phyloP scores from a whole-genome alignment of 768 basidiomycete species.

The Tulasnella sp. region DNA sequence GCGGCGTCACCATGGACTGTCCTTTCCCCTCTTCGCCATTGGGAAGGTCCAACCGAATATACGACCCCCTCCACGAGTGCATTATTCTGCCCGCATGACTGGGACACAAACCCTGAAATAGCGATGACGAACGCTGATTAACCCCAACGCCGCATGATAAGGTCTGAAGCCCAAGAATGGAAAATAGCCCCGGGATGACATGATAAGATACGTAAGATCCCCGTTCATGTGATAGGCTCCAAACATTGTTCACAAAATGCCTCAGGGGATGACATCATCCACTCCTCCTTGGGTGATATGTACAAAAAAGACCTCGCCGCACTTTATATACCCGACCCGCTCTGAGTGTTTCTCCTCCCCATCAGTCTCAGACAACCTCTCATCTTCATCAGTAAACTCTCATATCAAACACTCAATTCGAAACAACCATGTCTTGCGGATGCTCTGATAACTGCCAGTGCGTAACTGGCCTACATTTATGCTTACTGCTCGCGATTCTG shows the following conservation, averaged over 20 bases:
- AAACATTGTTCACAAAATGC: neutral
- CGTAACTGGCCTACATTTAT: neutral
- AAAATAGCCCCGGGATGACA: neutral
- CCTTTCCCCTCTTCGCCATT: no score
- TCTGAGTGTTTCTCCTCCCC: neutral
- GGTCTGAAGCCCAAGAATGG: no score
- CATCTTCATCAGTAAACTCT: neutral
- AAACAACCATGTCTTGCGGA: neutral
- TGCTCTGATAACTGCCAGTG: neutral
- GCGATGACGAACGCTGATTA: no score
- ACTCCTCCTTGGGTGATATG: neutral
- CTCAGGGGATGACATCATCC: neutral
- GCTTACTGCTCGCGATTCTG: neutral
- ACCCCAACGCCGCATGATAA: no score
- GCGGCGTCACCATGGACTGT: no score
- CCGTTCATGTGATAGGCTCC: neutral
- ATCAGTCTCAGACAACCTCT: neutral
- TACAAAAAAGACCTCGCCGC: neutral
- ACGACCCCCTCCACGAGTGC: no score
- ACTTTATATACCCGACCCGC: neutral
- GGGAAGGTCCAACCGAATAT: no score
- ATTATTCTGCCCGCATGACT: no score
- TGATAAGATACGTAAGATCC: neutral
- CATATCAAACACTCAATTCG: neutral
- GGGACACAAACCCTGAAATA: no score